Evolutionary conservation across 768 basidiomycete species (phyloP).

Genomic region (Plicaturopsis crispa): DNA sequence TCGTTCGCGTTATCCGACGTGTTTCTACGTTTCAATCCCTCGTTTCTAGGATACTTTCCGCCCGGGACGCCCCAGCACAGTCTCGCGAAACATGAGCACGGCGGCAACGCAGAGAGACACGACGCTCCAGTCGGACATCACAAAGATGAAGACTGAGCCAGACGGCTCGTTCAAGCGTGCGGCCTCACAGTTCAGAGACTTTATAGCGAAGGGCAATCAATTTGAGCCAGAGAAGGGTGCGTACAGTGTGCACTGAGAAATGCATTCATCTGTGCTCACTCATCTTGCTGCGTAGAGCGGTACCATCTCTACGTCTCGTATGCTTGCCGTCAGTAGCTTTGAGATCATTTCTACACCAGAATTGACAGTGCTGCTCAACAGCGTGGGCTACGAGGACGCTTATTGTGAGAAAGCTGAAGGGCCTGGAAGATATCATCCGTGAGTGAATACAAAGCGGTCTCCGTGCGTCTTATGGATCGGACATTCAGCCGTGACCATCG

Average conservation of each 20-base stretch:
- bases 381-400: conserved; percentile 69
- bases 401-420: conserved; percentile 63
- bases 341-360: background rate
- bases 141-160: conserved; percentile 29
- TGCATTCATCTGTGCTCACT: background rate
- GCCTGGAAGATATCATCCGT: conserved; percentile 58
- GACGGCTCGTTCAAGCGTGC: conserved; percentile 50
- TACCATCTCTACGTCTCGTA: conserved; percentile 63
- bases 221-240: conserved; percentile 55
- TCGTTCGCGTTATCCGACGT: too few relatives aligned
- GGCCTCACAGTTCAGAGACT: conserved; percentile 35
- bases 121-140: conserved; percentile 29
- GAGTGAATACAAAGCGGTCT: too few relatives aligned
- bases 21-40: too few relatives aligned
- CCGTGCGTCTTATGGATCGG: background rate
- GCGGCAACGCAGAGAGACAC: conserved; percentile 15
- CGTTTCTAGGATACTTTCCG: too few relatives aligned
- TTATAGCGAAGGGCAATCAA: conserved; percentile 35
- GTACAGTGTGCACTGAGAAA: conserved; percentile 9
- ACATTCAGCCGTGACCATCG: conserved; percentile 41
- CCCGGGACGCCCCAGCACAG: too few relatives aligned
- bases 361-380: conserved; percentile 12
- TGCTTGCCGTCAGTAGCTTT: conserved; percentile 39
- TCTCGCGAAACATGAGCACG: background rate
- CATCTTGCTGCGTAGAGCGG: conserved; percentile 30